These are phyloP conservation scores for Microdochium nivale DNA, from an alignment of 2,329 filamentous ascomycete species.

Conservation along the genomic window DNA sequence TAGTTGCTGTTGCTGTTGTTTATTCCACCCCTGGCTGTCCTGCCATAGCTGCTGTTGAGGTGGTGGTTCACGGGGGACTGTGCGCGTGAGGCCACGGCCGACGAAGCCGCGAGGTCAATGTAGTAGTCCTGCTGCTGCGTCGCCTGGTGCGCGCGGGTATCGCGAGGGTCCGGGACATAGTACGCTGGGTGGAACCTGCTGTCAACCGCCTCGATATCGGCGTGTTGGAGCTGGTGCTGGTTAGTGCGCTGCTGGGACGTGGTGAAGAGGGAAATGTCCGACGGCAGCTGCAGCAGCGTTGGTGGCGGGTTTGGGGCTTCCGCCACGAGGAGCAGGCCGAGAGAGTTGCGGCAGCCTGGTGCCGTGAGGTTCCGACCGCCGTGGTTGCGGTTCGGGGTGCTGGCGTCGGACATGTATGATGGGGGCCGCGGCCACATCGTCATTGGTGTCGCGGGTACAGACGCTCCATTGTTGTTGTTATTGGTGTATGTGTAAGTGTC, in stretches of 20 bases:
- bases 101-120: background rate
- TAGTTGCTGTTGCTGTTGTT: background rate
- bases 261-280: background rate
- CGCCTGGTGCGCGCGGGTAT: background rate
- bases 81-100: background rate
- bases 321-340: background rate
- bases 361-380: background rate
- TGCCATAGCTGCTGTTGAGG: background rate
- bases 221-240: background rate
- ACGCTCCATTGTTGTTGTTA: constrained; percentile 1
- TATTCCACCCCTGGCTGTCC: too few species aligned
- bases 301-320: background rate
- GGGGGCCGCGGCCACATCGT: constrained; percentile 47
- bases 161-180: background rate
- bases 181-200: background rate
- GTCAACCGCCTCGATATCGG: background rate
- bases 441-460: constrained; percentile 1
- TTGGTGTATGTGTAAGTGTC: background rate
- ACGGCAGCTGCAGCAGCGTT: background rate
- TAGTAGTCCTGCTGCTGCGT: background rate
- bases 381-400: background rate
- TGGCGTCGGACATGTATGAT: constrained; percentile 69
- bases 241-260: background rate
- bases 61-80: background rate
- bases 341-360: background rate